phyloP scores from a whole-genome alignment of 139 green algal genomes.

The Chlamydomonas applanata region DNA sequence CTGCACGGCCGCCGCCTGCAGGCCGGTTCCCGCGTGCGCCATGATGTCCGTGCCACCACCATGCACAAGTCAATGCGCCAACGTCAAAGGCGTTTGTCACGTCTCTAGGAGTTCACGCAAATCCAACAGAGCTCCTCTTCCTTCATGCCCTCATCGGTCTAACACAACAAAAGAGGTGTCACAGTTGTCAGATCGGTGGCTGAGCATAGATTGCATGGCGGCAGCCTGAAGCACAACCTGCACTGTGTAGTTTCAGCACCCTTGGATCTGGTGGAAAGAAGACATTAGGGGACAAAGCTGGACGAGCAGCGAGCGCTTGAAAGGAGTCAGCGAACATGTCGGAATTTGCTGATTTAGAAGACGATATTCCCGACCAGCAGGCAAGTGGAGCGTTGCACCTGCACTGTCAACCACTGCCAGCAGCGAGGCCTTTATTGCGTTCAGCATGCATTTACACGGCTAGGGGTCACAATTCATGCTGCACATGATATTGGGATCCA shows the following conservation, averaged over 20 bases:
- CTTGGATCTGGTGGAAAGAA: too few species aligned
- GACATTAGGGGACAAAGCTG: too few species aligned
- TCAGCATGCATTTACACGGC: background rate
- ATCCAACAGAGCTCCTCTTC: too few species aligned
- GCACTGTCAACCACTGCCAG: background rate
- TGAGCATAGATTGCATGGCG: too few species aligned
- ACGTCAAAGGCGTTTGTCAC: too few species aligned
- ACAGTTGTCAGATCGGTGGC: too few species aligned
- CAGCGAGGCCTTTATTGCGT: background rate
- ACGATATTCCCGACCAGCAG: constrained; percentile 12
- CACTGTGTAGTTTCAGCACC: too few species aligned
- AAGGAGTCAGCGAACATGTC: background rate
- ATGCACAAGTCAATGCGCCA: background rate
- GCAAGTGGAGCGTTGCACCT: background rate
- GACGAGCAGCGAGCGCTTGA: background rate
- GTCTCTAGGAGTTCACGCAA: too few species aligned
- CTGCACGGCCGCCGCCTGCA: constrained; percentile 4
- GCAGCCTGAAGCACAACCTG: too few species aligned
- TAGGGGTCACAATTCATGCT: background rate
- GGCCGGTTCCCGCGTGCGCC: background rate
- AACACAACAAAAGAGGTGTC: too few species aligned
- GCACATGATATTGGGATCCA: background rate
- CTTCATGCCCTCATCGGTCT: too few species aligned
- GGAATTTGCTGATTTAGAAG: constrained; percentile 8
- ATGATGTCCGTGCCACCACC: too few species aligned